A percentile compares a stretch with the other conserved stretches of the same genome.
phyloP scores from a whole-genome alignment of 1,284 basidiomycete genomes.

The Ustilago loliicola region DNA sequence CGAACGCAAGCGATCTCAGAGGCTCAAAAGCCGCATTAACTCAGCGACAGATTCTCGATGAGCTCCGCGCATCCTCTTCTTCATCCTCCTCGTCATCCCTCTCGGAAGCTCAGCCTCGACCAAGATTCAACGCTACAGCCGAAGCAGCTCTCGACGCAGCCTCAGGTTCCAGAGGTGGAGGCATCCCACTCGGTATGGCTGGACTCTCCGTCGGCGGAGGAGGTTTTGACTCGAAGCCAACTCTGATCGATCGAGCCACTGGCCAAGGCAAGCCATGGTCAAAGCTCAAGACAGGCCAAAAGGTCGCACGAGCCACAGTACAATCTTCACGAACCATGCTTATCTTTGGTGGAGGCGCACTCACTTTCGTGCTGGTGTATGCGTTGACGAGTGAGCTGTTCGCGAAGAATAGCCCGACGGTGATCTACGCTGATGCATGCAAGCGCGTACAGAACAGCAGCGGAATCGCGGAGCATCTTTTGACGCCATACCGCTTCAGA shows the following conservation, averaged over 20 bases:
- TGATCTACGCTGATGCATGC: constrained; percentile 87
- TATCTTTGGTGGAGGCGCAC: constrained; percentile 80
- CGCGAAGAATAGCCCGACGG: constrained; percentile 90
- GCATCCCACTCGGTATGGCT: constrained; percentile 39
- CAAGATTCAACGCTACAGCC: constrained; percentile 47
- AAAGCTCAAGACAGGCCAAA: constrained; percentile 83
- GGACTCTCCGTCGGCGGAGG: constrained; percentile 33
- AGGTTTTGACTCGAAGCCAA: constrained; percentile 15
- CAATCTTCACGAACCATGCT: constrained; percentile 82
- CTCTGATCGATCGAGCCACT: constrained; percentile 45
- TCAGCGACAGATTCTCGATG: constrained; percentile 50
- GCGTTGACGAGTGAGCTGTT: constrained; percentile 89
- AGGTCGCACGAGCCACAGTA: constrained; percentile 83
- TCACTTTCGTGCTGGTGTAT: constrained; percentile 77
- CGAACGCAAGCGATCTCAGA: constrained; percentile 17
- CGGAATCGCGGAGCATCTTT: constrained; percentile 63
- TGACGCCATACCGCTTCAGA: constrained; percentile 62
- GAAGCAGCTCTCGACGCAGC: constrained; percentile 49
- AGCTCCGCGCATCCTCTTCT: constrained; percentile 34
- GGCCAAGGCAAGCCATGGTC: constrained; percentile 76
- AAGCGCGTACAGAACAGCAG: constrained; percentile 82
- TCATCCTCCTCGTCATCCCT: constrained; percentile 37
- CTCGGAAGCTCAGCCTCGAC: constrained; percentile 29
- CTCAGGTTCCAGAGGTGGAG: constrained; percentile 31
- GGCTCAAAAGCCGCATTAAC: constrained; percentile 40